Percentiles rank a stretch among this genome's conserved stretches.
Evolutionary conservation across 768 basidiomycete genomes (phyloP).

Genomic region (Mycena amicta): DNA sequence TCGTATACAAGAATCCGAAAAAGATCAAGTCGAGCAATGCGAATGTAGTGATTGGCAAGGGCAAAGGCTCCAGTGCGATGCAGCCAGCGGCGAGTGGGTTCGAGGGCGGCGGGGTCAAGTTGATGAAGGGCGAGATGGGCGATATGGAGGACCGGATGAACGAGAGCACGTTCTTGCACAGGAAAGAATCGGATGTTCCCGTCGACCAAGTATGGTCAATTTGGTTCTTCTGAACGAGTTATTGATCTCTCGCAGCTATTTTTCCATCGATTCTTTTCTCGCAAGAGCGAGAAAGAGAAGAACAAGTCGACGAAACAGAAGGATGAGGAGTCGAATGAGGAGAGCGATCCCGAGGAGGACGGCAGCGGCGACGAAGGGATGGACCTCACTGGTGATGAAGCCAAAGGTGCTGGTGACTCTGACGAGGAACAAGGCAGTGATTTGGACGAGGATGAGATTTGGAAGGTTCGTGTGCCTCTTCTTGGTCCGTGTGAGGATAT

Average conservation of each 20-base stretch:
- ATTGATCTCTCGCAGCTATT: slow-evolving; percentile 57
- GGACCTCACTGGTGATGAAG: slow-evolving; percentile 33
- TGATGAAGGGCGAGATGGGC: slow-evolving; percentile 61
- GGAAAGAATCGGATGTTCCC: slow-evolving; percentile 70
- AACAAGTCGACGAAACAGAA: slow-evolving; percentile 41
- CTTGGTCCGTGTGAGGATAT: not conserved
- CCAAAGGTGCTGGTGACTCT: slow-evolving; percentile 30
- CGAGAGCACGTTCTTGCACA: slow-evolving; percentile 72
- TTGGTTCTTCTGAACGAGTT: not conserved
- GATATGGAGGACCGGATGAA: slow-evolving; percentile 59
- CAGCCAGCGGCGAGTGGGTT: slow-evolving; percentile 79
- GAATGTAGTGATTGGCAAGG: slow-evolving; percentile 31
- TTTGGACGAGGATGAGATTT: slow-evolving; percentile 57
- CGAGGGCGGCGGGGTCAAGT: slow-evolving; percentile 71
- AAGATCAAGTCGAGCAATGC: slow-evolving; percentile 43
- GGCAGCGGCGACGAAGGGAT: slow-evolving; percentile 46
- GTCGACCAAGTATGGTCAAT: slow-evolving; percentile 75
- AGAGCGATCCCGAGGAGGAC: slow-evolving; percentile 41
- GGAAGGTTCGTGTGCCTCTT: slow-evolving; percentile 67
- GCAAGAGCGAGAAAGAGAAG: slow-evolving; percentile 61
- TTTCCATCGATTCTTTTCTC: slow-evolving; percentile 87
- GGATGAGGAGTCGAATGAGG: slow-evolving; percentile 40
- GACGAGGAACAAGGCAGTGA: slow-evolving; percentile 32
- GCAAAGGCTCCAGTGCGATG: slow-evolving; percentile 90
- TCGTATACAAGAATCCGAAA: slow-evolving; percentile 97